Percentiles rank a stretch among this genome's conserved stretches.
Conservation (phyloP, 2,329 filamentous ascomycete genomes). For the Sarocladium brachiariae region DNA sequence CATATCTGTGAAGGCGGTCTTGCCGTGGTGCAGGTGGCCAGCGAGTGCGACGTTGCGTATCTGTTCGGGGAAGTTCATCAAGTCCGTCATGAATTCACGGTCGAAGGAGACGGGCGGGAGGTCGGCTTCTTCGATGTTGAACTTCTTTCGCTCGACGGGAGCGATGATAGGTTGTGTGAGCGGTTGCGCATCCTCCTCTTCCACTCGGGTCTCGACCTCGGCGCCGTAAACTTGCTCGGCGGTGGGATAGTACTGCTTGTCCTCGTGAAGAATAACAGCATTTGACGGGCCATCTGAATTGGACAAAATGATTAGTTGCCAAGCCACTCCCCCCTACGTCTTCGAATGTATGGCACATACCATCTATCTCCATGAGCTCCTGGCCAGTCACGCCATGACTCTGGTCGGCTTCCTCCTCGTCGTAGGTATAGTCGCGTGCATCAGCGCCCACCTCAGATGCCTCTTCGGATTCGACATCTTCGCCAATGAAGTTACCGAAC, state of each 20-base stretch:
- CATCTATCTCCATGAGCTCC: constrained; percentile 91
- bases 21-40: constrained; percentile 93
- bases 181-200: constrained; percentile 95
- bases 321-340: too few relatives aligned
- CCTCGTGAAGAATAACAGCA: constrained; percentile 95
- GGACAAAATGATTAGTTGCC: constrained; percentile 6
- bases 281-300: constrained; percentile 74
- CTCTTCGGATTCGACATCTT: constrained; percentile 76
- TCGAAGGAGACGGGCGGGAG: constrained; percentile 84
- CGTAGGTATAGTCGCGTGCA: constrained; percentile 73
- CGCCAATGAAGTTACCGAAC: constrained; percentile 98
- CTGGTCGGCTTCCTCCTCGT: constrained; percentile 59
- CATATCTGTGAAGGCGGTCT: constrained; percentile 98
- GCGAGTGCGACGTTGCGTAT: constrained; percentile 87
- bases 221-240: constrained; percentile 90
- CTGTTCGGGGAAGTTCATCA: constrained; percentile 94
- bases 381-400: constrained; percentile 61
- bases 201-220: constrained; percentile 90
- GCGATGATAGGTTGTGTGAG: constrained; percentile 89
- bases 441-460: constrained; percentile 73
- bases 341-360: constrained; percentile 32
- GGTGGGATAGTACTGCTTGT: constrained; percentile 99
- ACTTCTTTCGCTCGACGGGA: constrained; percentile 91
- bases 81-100: constrained; percentile 85
- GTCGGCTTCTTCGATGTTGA: constrained; percentile 86